phyloP scores from a whole-genome alignment of 2,329 filamentous ascomycete species.

The Calonectria pauciramosa region DNA sequence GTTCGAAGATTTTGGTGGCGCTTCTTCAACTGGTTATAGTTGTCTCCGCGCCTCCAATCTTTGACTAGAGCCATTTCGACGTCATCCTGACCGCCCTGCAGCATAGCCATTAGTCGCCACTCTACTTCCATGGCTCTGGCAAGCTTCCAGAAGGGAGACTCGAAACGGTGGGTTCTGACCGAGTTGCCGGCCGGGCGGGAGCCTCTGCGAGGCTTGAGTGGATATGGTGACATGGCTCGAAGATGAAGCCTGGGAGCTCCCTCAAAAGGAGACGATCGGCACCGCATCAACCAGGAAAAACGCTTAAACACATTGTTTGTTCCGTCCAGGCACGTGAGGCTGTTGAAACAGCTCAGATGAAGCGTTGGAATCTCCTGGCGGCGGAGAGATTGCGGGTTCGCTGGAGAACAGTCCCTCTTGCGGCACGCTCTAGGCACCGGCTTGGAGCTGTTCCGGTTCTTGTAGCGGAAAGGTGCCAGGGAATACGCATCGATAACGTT shows the following conservation, averaged over 20 bases:
- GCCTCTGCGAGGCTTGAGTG: background rate
- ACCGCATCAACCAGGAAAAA: background rate
- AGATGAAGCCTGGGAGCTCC: background rate
- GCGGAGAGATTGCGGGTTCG: background rate
- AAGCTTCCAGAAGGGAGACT: constrained; percentile 4
- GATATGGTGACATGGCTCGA: background rate
- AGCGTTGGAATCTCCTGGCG: background rate
- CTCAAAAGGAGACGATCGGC: background rate
- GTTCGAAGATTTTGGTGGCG: background rate
- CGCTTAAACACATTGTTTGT: background rate
- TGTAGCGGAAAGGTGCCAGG: background rate
- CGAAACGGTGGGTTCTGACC: background rate
- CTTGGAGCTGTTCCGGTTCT: background rate
- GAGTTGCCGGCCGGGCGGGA: background rate
- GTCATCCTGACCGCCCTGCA: background rate
- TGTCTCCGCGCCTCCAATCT: background rate
- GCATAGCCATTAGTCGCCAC: background rate
- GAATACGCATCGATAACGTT: background rate
- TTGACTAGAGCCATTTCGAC: background rate
- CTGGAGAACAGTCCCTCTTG: background rate
- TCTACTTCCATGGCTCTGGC: background rate
- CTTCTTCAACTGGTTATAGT: background rate
- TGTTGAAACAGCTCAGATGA: background rate
- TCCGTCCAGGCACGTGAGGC: background rate
- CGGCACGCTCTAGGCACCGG: background rate